These are phyloP conservation scores for Avena atlantica DNA, from an alignment of 176 grass and related monocot genomes.

Conservation along the genomic window DNA sequence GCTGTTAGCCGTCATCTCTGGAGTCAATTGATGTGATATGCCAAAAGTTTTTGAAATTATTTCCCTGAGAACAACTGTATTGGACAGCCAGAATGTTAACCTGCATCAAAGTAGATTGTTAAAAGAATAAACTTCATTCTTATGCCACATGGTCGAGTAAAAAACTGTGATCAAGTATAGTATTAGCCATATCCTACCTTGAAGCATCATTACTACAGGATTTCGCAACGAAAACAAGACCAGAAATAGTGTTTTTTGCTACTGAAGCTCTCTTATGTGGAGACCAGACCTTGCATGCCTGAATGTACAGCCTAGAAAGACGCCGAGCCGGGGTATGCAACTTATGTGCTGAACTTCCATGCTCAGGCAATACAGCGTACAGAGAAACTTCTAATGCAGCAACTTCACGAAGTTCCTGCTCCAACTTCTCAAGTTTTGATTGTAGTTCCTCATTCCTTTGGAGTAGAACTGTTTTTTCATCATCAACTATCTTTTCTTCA, in stretches of 20 bases:
- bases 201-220: slow-evolving; percentile 96
- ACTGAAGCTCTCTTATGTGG: slow-evolving; percentile 72
- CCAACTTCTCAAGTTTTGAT: slow-evolving; percentile 70
- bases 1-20: slow-evolving; percentile 28
- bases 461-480: slow-evolving; percentile 57
- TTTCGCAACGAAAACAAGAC: slow-evolving; percentile 78
- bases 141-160: too few species aligned
- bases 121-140: too few species aligned
- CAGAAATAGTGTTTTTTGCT: slow-evolving; percentile 74
- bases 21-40: slow-evolving; percentile 46
- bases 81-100: slow-evolving; percentile 98
- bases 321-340: slow-evolving; percentile 92
- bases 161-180: slow-evolving; percentile 29
- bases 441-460: slow-evolving; percentile 56
- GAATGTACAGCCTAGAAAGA: slow-evolving; percentile 77
- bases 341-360: slow-evolving; percentile 88
- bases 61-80: slow-evolving; percentile 88
- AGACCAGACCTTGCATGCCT: slow-evolving; percentile 76
- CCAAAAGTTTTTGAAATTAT: slow-evolving; percentile 78
- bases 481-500: slow-evolving; percentile 69
- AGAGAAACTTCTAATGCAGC: slow-evolving; percentile 91
- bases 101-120: slow-evolving; percentile 52
- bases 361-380: slow-evolving; percentile 76
- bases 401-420: slow-evolving; percentile 91
- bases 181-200: slow-evolving; percentile 61